Evolutionary conservation across 73 alveolate genomes (phyloP), one percentile per base, ranked within the genome.

Genomic region (Tetrahymena thermophila): DNA sequence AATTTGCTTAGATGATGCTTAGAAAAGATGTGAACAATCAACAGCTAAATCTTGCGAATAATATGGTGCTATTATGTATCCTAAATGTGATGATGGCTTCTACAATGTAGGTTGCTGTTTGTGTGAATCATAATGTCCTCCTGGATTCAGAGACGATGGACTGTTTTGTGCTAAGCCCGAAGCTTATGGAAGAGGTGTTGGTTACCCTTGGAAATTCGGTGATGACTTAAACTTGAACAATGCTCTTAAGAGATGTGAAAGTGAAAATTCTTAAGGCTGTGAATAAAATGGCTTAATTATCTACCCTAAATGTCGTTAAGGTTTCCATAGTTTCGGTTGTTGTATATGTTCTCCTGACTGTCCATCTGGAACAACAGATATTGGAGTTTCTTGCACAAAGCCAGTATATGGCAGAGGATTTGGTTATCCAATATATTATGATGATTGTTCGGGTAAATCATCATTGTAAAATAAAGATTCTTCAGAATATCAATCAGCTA

Each of bases 71-170:
- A n/a, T n/a, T n/a, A n/a, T 95, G 89, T 95, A 95, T 42, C 96
- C 97, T 34, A 35, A 34, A 28, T 95, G 97, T 85, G 94, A 95
- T 35, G 96, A 85, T 7, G 96, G 97, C 13, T 95, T 93, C 94
- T 93, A 34, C 43, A 95, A 95, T 31, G 97, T 95, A 1, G 97
- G 97, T 17, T 95, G 96, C 21, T 58, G 85, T 31, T 94, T 95
- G 17, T 44, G 58, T 44, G 58, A 14, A 17, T 4, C 17, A 44
- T 3, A 44, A 14, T 44, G 58, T 17, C 58, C 58, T n/a, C n/a
- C n/a, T n/a, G n/a, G n/a, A n/a, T n/a, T n/a, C n/a, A n/a, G n/a
- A n/a, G n/a, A n/a, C n/a, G 58, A 44, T 44, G 58, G 58, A 11
- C 9, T 44, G 9, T 44, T 44, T 17, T 44, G 58, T 44, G 58